Percentiles rank a stretch among this genome's conserved stretches.
phyloP scores from a whole-genome alignment of 495 filamentous ascomycete genomes.

The Neurospora sublineolata region DNA sequence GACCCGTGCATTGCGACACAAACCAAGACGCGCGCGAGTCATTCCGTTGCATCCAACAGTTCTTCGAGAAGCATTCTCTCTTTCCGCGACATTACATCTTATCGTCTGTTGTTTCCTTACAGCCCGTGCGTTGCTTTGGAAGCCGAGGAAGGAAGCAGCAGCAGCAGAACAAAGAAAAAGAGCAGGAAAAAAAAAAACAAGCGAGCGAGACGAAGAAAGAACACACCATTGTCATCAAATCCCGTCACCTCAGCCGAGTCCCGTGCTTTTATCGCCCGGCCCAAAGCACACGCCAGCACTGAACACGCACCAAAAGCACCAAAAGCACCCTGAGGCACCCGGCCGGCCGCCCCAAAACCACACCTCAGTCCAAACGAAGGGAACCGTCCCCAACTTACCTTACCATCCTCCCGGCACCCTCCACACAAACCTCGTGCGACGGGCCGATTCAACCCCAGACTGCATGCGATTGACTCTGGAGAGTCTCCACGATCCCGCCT shows the following conservation, averaged over 20 bases:
- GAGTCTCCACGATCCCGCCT: constrained; percentile 23
- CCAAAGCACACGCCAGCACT: not conserved
- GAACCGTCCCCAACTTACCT: not conserved
- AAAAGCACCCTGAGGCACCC: not conserved
- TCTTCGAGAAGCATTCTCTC: not conserved
- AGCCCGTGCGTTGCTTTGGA: not conserved
- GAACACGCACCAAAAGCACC: not conserved
- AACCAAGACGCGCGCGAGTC: not conserved
- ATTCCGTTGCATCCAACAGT: not conserved
- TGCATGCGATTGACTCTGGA: constrained; percentile 16
- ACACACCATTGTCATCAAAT: not conserved
- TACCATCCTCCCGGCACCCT: constrained; percentile 7
- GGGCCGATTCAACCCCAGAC: constrained; percentile 25
- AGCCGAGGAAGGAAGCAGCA: not conserved
- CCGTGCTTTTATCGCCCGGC: not conserved
- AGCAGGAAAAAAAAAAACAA: not conserved
- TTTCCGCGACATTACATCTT: not conserved
- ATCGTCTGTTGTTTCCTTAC: not conserved
- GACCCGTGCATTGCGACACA: not conserved
- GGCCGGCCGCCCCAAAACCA: not conserved
- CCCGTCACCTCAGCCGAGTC: not conserved
- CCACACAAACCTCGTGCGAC: constrained; percentile 11
- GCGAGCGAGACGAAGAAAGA: not conserved
- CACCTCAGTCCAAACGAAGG: too few relatives aligned
- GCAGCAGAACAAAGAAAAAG: not conserved